Conservation (phyloP, 805 yeast genomes). For the Saccharomycopsis amapae region DNA sequence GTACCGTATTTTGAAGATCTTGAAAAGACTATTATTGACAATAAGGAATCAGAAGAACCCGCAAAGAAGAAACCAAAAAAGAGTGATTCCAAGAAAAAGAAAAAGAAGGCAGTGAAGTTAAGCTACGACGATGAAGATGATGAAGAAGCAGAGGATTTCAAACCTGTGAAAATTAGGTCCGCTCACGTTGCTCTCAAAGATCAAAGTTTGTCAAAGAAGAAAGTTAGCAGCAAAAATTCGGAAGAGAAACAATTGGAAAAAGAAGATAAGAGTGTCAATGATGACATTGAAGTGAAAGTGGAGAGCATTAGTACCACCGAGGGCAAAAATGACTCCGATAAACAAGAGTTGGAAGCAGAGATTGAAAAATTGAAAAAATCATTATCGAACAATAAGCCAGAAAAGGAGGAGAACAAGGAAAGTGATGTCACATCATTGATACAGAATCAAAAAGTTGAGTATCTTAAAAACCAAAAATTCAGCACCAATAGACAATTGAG, state of each 20-base stretch:
- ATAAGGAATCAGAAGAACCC: conserved; percentile 10
- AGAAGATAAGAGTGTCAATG: too few relatives aligned
- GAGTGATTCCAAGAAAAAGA: conserved; percentile 21
- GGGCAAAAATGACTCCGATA: background rate
- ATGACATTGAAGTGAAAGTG: too few relatives aligned
- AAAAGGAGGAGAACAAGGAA: background rate
- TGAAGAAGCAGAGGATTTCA: conserved; percentile 21
- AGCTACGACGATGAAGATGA: conserved; percentile 16
- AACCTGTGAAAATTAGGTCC: conserved; percentile 33
- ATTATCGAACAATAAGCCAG: background rate
- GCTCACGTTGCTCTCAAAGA: conserved; percentile 35
- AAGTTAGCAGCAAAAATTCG: conserved; percentile 16
- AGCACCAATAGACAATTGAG: background rate
- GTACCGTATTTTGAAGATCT: conserved; percentile 45
- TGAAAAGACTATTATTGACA: background rate
- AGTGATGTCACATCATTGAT: background rate
- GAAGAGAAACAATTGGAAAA: too few relatives aligned
- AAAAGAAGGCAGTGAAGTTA: conserved; percentile 19
- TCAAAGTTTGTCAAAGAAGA: conserved; percentile 23
- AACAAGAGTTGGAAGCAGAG: background rate
- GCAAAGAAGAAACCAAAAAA: conserved; percentile 19
- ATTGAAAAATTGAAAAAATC: background rate
- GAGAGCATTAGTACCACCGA: too few relatives aligned
- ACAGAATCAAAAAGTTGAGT: background rate
- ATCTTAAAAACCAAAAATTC: background rate